Evolutionary conservation across 495 filamentous ascomycete genomes (phyloP).

Genomic region (Aspergillus homomorphus): DNA sequence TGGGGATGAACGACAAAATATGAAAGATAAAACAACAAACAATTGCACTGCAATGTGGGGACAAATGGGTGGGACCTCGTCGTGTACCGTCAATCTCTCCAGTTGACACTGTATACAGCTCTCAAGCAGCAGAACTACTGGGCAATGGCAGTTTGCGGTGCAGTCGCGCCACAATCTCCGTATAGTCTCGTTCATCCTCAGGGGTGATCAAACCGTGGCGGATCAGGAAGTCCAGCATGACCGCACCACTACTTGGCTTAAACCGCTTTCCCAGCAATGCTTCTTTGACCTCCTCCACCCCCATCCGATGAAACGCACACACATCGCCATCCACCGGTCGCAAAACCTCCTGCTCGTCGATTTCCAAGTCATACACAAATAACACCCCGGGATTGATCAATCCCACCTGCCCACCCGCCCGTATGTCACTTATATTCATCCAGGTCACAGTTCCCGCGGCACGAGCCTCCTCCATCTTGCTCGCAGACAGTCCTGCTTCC

Average conservation of each 20-base stretch:
- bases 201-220: slow-evolving; percentile 50
- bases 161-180: slow-evolving; percentile 47
- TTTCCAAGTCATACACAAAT: not conserved
- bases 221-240: slow-evolving; percentile 54
- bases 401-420: slow-evolving; percentile 2
- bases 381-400: slow-evolving; percentile 9
- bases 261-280: not conserved
- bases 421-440: slow-evolving; percentile 8
- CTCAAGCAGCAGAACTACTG: not conserved
- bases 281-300: not conserved
- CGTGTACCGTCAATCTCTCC: too few relatives aligned
- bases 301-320: not conserved
- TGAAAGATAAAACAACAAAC: too few relatives aligned
- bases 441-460: slow-evolving; percentile 11
- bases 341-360: not conserved
- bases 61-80: too few relatives aligned
- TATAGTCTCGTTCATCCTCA: slow-evolving; percentile 48
- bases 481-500: slow-evolving; percentile 35
- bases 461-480: not conserved
- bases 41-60: too few relatives aligned
- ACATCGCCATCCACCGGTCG: not conserved
- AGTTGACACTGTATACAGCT: too few relatives aligned
- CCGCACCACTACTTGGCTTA: slow-evolving; percentile 7
- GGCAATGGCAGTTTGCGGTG: slow-evolving; percentile 29
- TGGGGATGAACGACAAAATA: too few relatives aligned